phyloP scores from a whole-genome alignment of 768 basidiomycete genomes.

The Tephrocybe sp. region DNA sequence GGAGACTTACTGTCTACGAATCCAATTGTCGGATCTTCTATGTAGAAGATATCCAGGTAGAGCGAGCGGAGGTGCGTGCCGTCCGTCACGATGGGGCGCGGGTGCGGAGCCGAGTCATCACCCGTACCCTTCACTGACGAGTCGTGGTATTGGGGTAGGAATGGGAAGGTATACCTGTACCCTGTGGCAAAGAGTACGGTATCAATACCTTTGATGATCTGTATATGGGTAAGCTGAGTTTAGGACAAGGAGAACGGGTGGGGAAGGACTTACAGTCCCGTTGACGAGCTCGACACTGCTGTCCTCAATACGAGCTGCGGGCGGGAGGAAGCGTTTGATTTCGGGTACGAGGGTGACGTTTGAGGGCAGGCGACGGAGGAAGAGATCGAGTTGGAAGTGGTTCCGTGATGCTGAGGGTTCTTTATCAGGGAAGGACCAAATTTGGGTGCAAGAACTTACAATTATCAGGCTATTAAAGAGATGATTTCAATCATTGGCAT shows the following conservation, averaged over 20 bases:
- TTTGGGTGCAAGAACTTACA: not conserved
- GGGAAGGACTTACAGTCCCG: conserved; percentile 30
- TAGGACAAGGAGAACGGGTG: not conserved
- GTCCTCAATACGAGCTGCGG: conserved; percentile 19
- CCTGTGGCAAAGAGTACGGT: conserved; percentile 40
- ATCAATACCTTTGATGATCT: conserved; percentile 35
- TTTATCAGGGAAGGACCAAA: not conserved
- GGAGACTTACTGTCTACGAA: conserved; percentile 33
- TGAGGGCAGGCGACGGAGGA: conserved; percentile 23
- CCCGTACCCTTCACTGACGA: conserved; percentile 10
- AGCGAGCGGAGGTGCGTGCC: conserved; percentile 40
- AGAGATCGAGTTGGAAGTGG: conserved; percentile 10
- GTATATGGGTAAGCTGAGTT: not conserved
- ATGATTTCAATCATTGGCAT: not conserved
- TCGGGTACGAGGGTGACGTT: conserved; percentile 39
- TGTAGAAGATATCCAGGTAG: conserved; percentile 41
- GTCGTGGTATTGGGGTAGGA: conserved; percentile 39
- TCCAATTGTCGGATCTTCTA: conserved; percentile 43
- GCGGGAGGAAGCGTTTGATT: conserved; percentile 35
- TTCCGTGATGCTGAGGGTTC: not conserved
- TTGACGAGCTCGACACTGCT: conserved; percentile 35
- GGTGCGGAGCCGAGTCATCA: conserved; percentile 21
- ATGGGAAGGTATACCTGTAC: conserved; percentile 46
- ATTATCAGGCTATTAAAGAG: conserved; percentile 1
- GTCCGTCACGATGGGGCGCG: conserved; percentile 37